A percentile compares a stretch with the other conserved stretches of the same genome.
These are phyloP conservation scores for Adansonia rubrostipa DNA, from an alignment of 441 rosid genomes.

Conservation along the genomic window DNA sequence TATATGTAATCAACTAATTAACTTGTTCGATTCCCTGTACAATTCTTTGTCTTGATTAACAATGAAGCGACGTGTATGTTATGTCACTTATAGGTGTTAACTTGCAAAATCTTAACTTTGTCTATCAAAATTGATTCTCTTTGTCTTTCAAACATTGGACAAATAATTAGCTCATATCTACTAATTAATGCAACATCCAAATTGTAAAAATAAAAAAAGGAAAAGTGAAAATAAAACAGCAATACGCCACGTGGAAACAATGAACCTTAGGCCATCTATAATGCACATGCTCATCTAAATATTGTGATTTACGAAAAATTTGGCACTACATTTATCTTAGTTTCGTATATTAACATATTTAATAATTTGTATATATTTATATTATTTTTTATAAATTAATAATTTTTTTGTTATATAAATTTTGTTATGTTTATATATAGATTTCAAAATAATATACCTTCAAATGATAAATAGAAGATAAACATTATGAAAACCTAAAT, in stretches of 20 bases:
- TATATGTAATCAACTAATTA: neutral
- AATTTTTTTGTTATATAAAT: too few species aligned
- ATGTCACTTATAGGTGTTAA: neutral
- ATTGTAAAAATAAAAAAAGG: neutral
- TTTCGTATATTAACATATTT: too few species aligned
- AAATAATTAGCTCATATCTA: neutral
- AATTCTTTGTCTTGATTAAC: neutral
- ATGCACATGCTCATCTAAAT: neutral
- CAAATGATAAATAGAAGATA: too few species aligned
- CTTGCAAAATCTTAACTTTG: too few species aligned
- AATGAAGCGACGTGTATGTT: neutral
- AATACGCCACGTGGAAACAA: neutral
- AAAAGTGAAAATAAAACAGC: neutral
- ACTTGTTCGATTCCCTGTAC: neutral
- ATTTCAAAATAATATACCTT: too few species aligned
- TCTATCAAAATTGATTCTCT: too few species aligned
- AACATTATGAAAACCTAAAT: too few species aligned
- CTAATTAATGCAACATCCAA: neutral
- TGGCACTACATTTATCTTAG: neutral
- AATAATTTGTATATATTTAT: too few species aligned
- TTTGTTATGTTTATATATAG: too few species aligned
- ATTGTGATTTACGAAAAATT: constrained; percentile 1
- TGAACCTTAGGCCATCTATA: neutral
- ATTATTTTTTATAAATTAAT: too few species aligned
- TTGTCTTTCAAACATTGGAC: neutral